phyloP scores from a whole-genome alignment of 345 rosid genomes.

The Camelina sativa region DNA sequence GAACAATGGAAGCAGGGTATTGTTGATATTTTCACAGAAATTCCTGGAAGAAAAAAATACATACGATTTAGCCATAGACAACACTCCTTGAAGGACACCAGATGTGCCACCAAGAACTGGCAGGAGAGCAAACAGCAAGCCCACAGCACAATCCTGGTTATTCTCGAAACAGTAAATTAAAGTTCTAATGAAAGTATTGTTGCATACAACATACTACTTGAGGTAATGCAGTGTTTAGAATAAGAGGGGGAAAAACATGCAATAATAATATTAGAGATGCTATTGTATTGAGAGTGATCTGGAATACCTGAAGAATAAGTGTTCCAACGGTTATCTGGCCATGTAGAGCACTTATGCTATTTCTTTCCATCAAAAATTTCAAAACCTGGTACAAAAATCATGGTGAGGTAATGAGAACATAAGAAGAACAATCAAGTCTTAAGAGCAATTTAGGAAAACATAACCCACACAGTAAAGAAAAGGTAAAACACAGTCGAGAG shows the following conservation, averaged over 20 bases:
- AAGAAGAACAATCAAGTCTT: constrained; percentile 4
- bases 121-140: constrained; percentile 90
- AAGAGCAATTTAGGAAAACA: constrained; percentile 22
- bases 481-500: background rate
- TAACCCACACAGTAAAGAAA: constrained; percentile 15
- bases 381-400: constrained; percentile 60
- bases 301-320: constrained; percentile 81
- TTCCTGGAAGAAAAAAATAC: constrained; percentile 35
- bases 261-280: background rate
- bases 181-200: constrained; percentile 15
- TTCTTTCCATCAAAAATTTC: constrained; percentile 89
- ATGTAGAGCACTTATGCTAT: constrained; percentile 74
- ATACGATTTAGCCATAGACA: constrained; percentile 87
- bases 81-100: constrained; percentile 84
- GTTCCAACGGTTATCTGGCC: constrained; percentile 93
- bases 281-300: constrained; percentile 11
- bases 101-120: constrained; percentile 94
- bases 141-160: constrained; percentile 87
- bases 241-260: background rate
- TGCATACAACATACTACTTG: constrained; percentile 23
- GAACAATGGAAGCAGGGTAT: constrained; percentile 19
- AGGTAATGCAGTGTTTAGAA: constrained; percentile 7
- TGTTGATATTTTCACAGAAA: constrained; percentile 1
- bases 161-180: constrained; percentile 16
- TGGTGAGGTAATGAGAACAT: constrained; percentile 18